Evolutionary conservation across 345 rosid genomes (phyloP).

Genomic region (Hibiscus trionum): DNA sequence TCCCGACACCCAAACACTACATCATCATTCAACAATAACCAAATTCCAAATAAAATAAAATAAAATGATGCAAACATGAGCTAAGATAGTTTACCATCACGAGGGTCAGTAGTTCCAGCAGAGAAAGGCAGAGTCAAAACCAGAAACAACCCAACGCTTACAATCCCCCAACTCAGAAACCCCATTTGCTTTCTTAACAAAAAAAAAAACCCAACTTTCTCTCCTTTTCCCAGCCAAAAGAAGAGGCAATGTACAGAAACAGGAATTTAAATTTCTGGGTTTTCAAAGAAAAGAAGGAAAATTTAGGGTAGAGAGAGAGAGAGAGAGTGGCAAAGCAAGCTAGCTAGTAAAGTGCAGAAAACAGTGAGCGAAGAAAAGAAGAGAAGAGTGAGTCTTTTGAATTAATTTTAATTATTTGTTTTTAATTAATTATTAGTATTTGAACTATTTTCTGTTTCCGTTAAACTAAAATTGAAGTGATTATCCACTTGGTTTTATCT

Average conservation of each 20-base stretch:
- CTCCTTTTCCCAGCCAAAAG: background rate
- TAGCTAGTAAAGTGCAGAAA: background rate
- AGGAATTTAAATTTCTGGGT: background rate
- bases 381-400: background rate
- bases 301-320: background rate
- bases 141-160: conserved; percentile 24
- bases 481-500: background rate
- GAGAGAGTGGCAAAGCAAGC: background rate
- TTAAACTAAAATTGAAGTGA: background rate
- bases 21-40: background rate
- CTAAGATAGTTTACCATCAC: conserved; percentile 45
- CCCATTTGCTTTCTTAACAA: conserved; percentile 28
- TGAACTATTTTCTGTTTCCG: background rate
- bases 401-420: background rate
- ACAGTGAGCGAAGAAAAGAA: background rate
- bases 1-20: conserved; percentile 12
- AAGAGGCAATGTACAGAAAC: background rate
- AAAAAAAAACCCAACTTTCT: background rate
- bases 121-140: conserved; percentile 37
- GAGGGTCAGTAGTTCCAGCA: conserved; percentile 42
- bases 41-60: background rate
- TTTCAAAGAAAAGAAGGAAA: background rate
- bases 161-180: conserved; percentile 23
- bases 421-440: background rate
- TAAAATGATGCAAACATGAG: background rate